A percentile compares a stretch with the other conserved stretches of the same genome.
Conservation (phyloP, 352 stramenopile species). For the Phytophthora sojae region DNA sequence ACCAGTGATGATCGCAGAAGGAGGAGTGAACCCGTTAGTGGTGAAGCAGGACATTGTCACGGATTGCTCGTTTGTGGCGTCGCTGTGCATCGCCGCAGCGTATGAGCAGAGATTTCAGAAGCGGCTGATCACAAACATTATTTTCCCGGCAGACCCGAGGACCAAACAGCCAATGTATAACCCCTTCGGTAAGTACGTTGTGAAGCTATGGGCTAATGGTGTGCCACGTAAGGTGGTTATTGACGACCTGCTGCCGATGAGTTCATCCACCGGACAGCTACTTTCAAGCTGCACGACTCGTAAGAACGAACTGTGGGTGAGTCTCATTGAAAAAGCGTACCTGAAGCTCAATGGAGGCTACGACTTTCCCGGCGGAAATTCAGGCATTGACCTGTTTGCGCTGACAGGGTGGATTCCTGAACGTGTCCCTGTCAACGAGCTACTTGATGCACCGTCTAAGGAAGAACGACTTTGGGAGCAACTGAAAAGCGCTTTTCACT, state of each 20-base stretch:
- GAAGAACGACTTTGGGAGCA: constrained; percentile 97
- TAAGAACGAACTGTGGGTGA: constrained; percentile 92
- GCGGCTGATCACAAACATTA: constrained; percentile 94
- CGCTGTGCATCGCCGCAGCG: constrained; percentile 91
- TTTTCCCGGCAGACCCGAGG: constrained; percentile 92
- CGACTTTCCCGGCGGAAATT: constrained; percentile 97
- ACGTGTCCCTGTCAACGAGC: constrained; percentile 74
- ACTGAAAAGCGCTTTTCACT: constrained; percentile 93
- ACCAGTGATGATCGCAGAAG: constrained; percentile 72
- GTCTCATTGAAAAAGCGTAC: constrained; percentile 98
- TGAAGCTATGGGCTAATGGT: constrained; percentile 97
- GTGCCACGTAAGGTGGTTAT: constrained; percentile 94
- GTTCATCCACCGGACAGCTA: constrained; percentile 62
- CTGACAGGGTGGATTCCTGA: constrained; percentile 99
- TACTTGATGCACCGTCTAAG: constrained; percentile 89
- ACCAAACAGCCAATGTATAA: constrained; percentile 87
- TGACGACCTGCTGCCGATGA: constrained; percentile 95
- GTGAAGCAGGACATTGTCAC: constrained; percentile 92
- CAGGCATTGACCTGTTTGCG: constrained; percentile 97
- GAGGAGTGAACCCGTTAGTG: constrained; percentile 70
- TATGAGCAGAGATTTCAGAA: constrained; percentile 94
- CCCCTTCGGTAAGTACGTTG: constrained; percentile 95
- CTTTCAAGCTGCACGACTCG: constrained; percentile 86
- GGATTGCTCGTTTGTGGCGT: constrained; percentile 95
- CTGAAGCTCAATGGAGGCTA: constrained; percentile 98